phyloP scores from a whole-genome alignment of 805 yeast genomes.

The Candida nitratophila region DNA sequence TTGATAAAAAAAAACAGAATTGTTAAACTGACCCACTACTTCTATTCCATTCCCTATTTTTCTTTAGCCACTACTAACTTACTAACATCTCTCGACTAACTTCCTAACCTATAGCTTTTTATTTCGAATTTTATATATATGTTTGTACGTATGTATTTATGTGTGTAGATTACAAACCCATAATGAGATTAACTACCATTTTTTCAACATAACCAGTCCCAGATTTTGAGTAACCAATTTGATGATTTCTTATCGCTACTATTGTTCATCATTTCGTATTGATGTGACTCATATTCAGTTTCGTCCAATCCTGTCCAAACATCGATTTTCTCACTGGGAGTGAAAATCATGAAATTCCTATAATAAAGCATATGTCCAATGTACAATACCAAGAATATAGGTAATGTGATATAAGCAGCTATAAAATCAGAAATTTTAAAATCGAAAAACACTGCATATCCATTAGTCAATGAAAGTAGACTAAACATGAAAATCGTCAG shows the following conservation, averaged over 20 bases:
- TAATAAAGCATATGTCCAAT: slow-evolving; percentile 48
- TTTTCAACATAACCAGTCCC: slow-evolving; percentile 48
- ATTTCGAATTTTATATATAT: no score
- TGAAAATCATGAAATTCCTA: slow-evolving; percentile 36
- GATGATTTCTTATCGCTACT: slow-evolving; percentile 28
- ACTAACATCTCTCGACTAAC: no score
- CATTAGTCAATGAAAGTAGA: slow-evolving; percentile 50
- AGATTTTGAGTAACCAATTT: slow-evolving; percentile 34
- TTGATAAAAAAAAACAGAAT: no score
- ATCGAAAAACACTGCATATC: slow-evolving; percentile 50
- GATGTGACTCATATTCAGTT: slow-evolving; percentile 45
- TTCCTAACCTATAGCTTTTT: no score
- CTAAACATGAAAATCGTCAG: slow-evolving; percentile 35
- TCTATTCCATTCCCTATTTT: no score
- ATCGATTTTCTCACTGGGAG: slow-evolving; percentile 53
- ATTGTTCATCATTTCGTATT: slow-evolving; percentile 7
- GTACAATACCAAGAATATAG: slow-evolving; percentile 45
- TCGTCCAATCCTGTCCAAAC: slow-evolving; percentile 52
- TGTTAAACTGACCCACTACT: no score
- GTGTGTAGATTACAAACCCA: no score
- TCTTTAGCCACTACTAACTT: no score
- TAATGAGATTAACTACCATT: no score
- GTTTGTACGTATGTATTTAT: no score
- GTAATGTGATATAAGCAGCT: slow-evolving; percentile 62
- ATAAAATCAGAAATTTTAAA: slow-evolving; percentile 47